Base-by-base conservation (phyloP, 2,329 filamentous ascomycete species). In the Fusarium xylarioides region DNA sequence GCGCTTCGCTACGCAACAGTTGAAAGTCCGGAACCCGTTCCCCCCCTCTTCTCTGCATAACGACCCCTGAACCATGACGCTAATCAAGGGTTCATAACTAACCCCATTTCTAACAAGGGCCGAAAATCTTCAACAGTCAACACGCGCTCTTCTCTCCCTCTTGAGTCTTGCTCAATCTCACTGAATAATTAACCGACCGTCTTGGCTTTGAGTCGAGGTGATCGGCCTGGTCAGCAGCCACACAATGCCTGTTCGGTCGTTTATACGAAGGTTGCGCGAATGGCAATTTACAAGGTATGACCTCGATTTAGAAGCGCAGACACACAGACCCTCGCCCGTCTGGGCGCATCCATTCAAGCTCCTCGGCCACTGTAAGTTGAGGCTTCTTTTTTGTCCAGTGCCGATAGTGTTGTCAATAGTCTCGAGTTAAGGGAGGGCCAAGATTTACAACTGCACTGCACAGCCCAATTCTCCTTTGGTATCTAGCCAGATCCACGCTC, bases 301-400 rank as follows among this genome's bases (percentile, higher is more conserved):
- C 19, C 65, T 69, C 58, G 65, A 69, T 64, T 57, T 69, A 69
- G 66, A 70, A 70, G 65, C 66, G 7, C 65, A 68, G 32, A 40
- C 55, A 54, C 55, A 44, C 37, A 68, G 55, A 44, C 64, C 66
- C 26, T 55, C 42, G 11, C 40, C 30, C 11, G 7, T 44, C 23
- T 68, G 63, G 65, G 37, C 34, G 12, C 63, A 68, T 34, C 65
- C 64, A 43, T 34, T 68, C 55, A 68, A 55, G 55, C 56, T 68
- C 18, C 37, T 68, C 9, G 47, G 64, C 26, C 49, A 68, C 9
- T 63, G 66, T 68, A 26, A 68, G 66, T 55, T 35, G 50, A 28
- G 14, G 9, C 19, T 47, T 42, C 30, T 15, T 42, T 34, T 40
- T 32, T 65, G 16, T 43, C 46, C 50, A n/a, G 15, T 58, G 42